Base-by-base conservation (phyloP, 805 yeast species). In the Torulaspora microellipsoides region DNA sequence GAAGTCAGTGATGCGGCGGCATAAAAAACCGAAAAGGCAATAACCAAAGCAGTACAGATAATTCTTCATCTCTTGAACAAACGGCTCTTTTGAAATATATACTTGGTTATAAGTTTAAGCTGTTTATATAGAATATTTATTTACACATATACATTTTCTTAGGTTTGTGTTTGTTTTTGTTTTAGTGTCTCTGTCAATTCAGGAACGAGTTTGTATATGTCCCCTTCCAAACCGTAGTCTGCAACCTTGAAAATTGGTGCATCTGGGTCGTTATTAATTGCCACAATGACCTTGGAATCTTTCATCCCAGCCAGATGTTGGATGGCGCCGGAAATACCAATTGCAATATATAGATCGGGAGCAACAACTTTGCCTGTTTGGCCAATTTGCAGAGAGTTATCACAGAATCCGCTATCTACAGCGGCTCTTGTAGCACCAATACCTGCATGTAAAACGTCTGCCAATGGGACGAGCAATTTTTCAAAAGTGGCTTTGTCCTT, bases 241-340 rank as follows among this genome's bases (percentile, higher is more conserved):
- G 98, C 93, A 40, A 84, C 79, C 55, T 85, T 87, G 73, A 88
- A 90, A 38, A 91, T 88, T 2, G 99, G 95, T 8, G 96, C 89
- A 48, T 91, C 97, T 43, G 85, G 86, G 65, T 90, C 96, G 68
- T 87, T 91, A 69, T 91, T 91, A 48, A 91, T 86, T 31, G 96
- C 96, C 27, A 89, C 97, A 64, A 91, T 88, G 29, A 82, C 80
- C 70, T 89, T 91, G 34, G 96, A 78, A 63, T 91, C 97, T 68
- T 90, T 91, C 97, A 91, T 91, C 52, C 99, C 99, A 1, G 99
- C 99, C 59, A 93, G 72, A 69, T 91, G 99, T 70, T 91, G 99
- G 59, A 91, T 91, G 27, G 99, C 99, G 49, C 99, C 99, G 15
- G 95, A 85, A 45, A 93, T 79, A 51, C 99, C 99, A 33, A 90